phyloP scores from a whole-genome alignment of 441 rosid species.

The Cnidoscolus chayamansa region DNA sequence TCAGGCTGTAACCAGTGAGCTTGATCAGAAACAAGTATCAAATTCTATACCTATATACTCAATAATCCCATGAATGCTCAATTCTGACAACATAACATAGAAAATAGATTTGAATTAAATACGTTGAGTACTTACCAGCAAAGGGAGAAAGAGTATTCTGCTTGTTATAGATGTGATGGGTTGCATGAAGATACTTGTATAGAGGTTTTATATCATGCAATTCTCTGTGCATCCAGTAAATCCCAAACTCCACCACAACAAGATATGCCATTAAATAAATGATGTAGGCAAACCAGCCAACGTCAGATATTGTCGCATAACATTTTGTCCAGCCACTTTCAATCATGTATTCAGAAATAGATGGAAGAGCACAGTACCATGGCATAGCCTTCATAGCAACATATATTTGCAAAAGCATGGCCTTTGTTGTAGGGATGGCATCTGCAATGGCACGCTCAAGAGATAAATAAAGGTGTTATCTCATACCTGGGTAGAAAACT shows the following conservation, averaged over 20 bases:
- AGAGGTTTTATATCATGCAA: slow-evolving; percentile 93
- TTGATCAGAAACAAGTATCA: not conserved
- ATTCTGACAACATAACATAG: not conserved
- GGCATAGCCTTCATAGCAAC: slow-evolving; percentile 98
- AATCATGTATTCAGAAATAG: slow-evolving; percentile 75
- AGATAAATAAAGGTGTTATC: slow-evolving; percentile 11
- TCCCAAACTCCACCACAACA: slow-evolving; percentile 72
- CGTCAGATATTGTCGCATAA: slow-evolving; percentile 50
- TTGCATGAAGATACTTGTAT: slow-evolving; percentile 85
- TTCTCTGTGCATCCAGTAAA: slow-evolving; percentile 95
- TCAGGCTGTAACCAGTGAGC: not conserved
- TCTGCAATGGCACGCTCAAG: slow-evolving; percentile 45
- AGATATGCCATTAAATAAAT: slow-evolving; percentile 52
- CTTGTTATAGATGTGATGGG: slow-evolving; percentile 95
- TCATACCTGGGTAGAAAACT: not conserved
- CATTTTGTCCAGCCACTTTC: slow-evolving; percentile 94
- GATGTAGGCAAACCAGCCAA: slow-evolving; percentile 56
- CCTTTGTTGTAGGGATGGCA: slow-evolving; percentile 72
- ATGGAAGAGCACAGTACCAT: slow-evolving; percentile 80
- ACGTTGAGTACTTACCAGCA: slow-evolving; percentile 58
- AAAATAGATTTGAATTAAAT: not conserved
- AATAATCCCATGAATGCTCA: not conserved
- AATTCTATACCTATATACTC: not conserved
- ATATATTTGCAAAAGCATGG: slow-evolving; percentile 80
- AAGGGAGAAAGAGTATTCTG: slow-evolving; percentile 94